Evolutionary conservation across 164 flowering plant species (phyloP), one percentile per base, ranked within the genome.

Genomic region (Umbilicus rupestris): DNA sequence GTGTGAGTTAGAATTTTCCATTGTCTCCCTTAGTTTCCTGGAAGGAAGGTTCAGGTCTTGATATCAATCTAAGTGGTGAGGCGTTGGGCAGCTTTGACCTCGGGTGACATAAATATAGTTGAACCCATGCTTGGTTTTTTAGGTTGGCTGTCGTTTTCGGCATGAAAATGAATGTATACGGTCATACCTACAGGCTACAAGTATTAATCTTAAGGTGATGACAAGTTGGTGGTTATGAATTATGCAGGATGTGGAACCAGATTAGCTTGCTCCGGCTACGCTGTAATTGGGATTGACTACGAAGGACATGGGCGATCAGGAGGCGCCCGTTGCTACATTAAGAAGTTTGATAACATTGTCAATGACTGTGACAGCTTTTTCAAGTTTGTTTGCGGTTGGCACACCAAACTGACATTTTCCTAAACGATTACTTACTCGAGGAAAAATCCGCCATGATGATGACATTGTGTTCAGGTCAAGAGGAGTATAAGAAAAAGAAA

Each of bases 231-330:
- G 24, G 5, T 26, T 52, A 28, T 9, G 59, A 52, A 16, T 14
- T 11, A 11, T 69, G 39, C 71, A 91, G 97, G 79, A 58, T 83
- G 86, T 70, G 99, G 96, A 47, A 76, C 66, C 26, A 81, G 78
- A 71, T 78, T 91, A 47, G 94, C 96, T 0, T 9, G 71, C 6
- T 83, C 89, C 1, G 95, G 95, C 11, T 91, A 81, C 64, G 94
- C 84, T 4, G 99, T 89, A 69, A 74, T 88, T 45, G 99, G 97
- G 35, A 84, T 94, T 7, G 99, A 94, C 68, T 91, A 84, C 20
- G 96, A 94, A 75, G 99, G 99, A 6, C 99, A 94, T 64, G 97
- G 97, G n/a, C 85, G 83, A 30, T 94, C 99, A 15, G 72, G 55
- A 63, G 99, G 99, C 16, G 73, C 87, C 3, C 93, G 99, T 12